Base-by-base conservation (phyloP, 495 filamentous ascomycete genomes). In the Cairneyella variabilis region DNA sequence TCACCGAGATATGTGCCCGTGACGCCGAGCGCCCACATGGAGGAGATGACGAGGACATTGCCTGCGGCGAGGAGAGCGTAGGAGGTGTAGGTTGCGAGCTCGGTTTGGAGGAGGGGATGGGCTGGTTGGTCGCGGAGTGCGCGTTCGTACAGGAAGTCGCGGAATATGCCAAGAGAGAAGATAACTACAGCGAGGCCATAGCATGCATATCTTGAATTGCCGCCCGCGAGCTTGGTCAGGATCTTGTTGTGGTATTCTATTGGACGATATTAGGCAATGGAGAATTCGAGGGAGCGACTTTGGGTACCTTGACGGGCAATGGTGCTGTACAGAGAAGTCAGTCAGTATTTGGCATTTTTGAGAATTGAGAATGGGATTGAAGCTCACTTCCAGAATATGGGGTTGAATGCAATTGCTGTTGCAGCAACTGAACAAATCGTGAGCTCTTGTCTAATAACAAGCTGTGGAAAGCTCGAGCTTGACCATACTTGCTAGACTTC, bases 1-100 rank as follows among this genome's bases (percentile, higher is more conserved):
- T 98, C 93, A 51, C 93, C 93, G 22, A 98, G 76, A 68, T 97
- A 98, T 58, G 93, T 98, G 51, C 93, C 95, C 9, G 93, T 97
- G 55, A 98, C 76, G 39, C 93, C 93, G n/a, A 98, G 80, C 23
- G 83, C 86, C 82, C 84, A 96, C 73, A 95, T 97, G 54, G 83
- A 89, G 25, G 84, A 83, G 16, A 97, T 66, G 22, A 98, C 93
- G 16, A 98, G 81, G 48, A 88, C 69, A 63, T 96, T 97, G 39
- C 93, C 95, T 34, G 74, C 51, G 38, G 76, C 76, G 59, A 97
- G 76, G 36, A 96, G 76, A 9, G 69, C 74, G 48, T 83, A 87
- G 36, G 85, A 89, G 17, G 85, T 65, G 53, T 72, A 72, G 36
- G 78, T 76, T 30, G 79, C 71, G 36, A 71, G 57, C 1, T 71